Percentiles rank a stretch among this genome's conserved stretches.
Evolutionary conservation across 495 filamentous ascomycete genomes (phyloP).

Genomic region (Aspergillus hancockii): DNA sequence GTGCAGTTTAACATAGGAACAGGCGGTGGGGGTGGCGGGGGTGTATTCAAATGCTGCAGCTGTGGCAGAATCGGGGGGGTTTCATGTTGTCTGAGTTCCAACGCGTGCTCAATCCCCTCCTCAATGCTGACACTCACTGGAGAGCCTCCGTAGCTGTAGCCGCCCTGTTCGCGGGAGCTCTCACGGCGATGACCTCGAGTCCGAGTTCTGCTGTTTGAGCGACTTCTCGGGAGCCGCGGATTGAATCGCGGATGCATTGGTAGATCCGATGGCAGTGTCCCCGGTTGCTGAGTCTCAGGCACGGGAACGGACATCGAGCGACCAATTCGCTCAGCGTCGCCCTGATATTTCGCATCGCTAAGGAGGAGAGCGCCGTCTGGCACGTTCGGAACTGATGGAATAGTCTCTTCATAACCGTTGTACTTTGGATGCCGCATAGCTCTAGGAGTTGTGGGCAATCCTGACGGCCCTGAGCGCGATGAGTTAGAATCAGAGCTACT

Average conservation of each 20-base stretch:
- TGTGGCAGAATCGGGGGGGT: conserved; percentile 72
- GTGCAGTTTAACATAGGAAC: conserved; percentile 23
- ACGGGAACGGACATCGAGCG: conserved; percentile 76
- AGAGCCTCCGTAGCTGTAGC: conserved; percentile 33
- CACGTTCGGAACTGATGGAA: conserved; percentile 67
- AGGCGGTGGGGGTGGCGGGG: conserved; percentile 58
- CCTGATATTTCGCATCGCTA: conserved; percentile 65
- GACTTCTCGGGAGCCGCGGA: conserved; percentile 52
- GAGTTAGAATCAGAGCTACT: conserved; percentile 47
- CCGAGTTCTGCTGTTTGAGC: conserved; percentile 42
- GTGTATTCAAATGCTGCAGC: conserved; percentile 79
- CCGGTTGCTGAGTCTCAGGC: conserved; percentile 53
- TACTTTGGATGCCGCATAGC: conserved; percentile 82
- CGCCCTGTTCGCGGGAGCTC: conserved; percentile 34
- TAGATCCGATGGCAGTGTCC: conserved; percentile 44
- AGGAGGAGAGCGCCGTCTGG: conserved; percentile 57
- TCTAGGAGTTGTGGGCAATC: conserved; percentile 79
- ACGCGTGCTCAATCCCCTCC: conserved; percentile 56
- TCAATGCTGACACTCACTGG: conserved; percentile 61
- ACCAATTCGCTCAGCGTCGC: conserved; percentile 55
- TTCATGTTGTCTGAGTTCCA: conserved; percentile 34
- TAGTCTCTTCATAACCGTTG: conserved; percentile 53
- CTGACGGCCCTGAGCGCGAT: conserved; percentile 49
- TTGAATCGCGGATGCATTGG: conserved; percentile 60
- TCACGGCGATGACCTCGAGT: conserved; percentile 43